Evolutionary conservation across 352 stramenopile genomes (phyloP).

Genomic region (Globisporangium cylindrosporum): DNA sequence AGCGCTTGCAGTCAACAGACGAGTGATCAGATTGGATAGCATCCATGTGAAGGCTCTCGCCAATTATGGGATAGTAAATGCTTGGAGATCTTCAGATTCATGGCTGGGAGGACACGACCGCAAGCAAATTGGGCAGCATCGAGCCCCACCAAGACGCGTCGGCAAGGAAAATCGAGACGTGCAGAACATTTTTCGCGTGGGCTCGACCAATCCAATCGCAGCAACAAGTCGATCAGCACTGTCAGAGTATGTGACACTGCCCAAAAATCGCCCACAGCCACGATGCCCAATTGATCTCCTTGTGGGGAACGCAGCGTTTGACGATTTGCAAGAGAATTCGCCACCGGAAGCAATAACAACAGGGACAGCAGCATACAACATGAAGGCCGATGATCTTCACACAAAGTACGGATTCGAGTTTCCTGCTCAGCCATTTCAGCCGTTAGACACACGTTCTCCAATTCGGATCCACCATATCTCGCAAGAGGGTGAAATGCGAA

Average conservation of each 20-base stretch:
- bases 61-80: background rate
- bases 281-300: slow-evolving; percentile 37
- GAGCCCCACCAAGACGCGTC: background rate
- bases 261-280: slow-evolving; percentile 29
- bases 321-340: background rate
- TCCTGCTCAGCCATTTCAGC: slow-evolving; percentile 10
- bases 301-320: background rate
- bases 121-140: background rate
- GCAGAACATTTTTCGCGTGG: background rate
- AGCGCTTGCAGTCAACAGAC: slow-evolving; percentile 5
- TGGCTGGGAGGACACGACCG: background rate
- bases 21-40: background rate
- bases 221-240: slow-evolving; percentile 1
- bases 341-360: background rate
- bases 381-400: slow-evolving; percentile 2
- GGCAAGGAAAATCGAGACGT: slow-evolving; percentile 8
- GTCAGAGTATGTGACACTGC: slow-evolving; percentile 35
- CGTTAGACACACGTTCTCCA: background rate
- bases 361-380: background rate
- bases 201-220: background rate
- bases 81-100: background rate
- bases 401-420: slow-evolving; percentile 17
- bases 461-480: background rate
- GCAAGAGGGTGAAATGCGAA: background rate
- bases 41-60: too few relatives aligned